phyloP scores from a whole-genome alignment of 208 protist genomes.

The Trypanosoma congolense region DNA sequence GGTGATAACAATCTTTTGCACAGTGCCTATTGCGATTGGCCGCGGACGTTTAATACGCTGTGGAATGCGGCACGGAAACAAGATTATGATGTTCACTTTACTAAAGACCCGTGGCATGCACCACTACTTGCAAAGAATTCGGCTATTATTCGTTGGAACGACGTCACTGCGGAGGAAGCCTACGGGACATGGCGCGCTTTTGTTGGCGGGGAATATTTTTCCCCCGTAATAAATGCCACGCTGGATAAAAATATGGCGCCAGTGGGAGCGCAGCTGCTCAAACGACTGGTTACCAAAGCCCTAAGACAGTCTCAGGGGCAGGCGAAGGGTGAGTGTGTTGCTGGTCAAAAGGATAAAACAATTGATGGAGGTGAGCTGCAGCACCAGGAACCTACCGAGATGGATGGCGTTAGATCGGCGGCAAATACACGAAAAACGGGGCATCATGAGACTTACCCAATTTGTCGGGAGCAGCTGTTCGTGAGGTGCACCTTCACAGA shows the following conservation, averaged over 20 bases:
- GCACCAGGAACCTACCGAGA: not conserved
- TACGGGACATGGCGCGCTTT: conserved; percentile 80
- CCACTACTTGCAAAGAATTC: conserved; percentile 63
- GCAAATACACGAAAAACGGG: conserved; percentile 1
- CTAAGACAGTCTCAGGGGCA: conserved; percentile 19
- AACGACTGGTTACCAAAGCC: conserved; percentile 37
- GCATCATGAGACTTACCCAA: conserved; percentile 3
- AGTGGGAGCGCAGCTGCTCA: conserved; percentile 61
- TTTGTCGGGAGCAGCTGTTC: conserved; percentile 32
- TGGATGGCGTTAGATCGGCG: not conserved
- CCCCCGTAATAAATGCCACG: conserved; percentile 53
- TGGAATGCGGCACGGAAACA: conserved; percentile 51
- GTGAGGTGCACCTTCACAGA: conserved; percentile 66
- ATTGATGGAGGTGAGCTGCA: too few species aligned
- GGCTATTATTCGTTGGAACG: conserved; percentile 46
- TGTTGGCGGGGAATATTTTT: conserved; percentile 73
- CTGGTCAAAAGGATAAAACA: not conserved
- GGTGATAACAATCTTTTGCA: too few species aligned
- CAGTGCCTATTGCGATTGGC: conserved; percentile 45
- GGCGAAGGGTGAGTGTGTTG: not conserved
- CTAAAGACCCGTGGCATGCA: conserved; percentile 72
- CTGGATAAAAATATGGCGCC: conserved; percentile 67
- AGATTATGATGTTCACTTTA: conserved; percentile 50
- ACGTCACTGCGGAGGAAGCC: conserved; percentile 38
- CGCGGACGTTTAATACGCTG: conserved; percentile 55